Evolutionary conservation across 345 rosid genomes (phyloP).

Genomic region (Rhodamnia rubescens): DNA sequence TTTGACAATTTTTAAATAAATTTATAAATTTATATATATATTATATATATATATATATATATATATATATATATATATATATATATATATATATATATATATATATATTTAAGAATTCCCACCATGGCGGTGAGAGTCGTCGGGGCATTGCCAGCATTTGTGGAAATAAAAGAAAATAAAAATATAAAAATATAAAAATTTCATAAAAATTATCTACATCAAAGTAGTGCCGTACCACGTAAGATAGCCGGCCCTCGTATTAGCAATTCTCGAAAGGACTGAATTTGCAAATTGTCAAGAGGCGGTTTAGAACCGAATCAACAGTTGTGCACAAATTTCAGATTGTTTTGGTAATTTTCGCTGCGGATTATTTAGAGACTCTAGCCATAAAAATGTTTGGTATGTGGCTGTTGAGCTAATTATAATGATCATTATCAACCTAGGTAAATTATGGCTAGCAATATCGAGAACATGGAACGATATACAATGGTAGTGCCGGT

Average conservation of each 20-base stretch:
- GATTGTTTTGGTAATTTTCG: too few species aligned
- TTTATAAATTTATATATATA: not conserved
- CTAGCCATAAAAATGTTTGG: not conserved
- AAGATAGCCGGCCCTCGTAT: too few species aligned
- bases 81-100: too few species aligned
- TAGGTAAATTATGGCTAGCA: not conserved
- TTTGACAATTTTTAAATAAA: not conserved
- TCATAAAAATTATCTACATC: accelerated
- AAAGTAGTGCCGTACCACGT: not conserved
- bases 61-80: too few species aligned
- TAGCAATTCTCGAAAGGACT: too few species aligned
- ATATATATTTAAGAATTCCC: too few species aligned
- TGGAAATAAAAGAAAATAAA: not conserved
- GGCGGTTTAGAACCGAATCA: too few species aligned
- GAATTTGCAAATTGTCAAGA: too few species aligned
- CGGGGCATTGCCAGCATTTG: accelerated
- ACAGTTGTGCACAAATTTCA: too few species aligned
- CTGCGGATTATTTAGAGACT: not conserved
- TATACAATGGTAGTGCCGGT: not conserved
- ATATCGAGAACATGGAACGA: not conserved
- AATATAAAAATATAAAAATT: not conserved
- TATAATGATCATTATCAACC: not conserved
- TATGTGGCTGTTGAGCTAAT: not conserved
- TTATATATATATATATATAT: too few species aligned
- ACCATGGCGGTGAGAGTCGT: not conserved